These are phyloP conservation scores for Sugiyamaella marilandica DNA, from an alignment of 805 yeast genomes.

Conservation along the genomic window DNA sequence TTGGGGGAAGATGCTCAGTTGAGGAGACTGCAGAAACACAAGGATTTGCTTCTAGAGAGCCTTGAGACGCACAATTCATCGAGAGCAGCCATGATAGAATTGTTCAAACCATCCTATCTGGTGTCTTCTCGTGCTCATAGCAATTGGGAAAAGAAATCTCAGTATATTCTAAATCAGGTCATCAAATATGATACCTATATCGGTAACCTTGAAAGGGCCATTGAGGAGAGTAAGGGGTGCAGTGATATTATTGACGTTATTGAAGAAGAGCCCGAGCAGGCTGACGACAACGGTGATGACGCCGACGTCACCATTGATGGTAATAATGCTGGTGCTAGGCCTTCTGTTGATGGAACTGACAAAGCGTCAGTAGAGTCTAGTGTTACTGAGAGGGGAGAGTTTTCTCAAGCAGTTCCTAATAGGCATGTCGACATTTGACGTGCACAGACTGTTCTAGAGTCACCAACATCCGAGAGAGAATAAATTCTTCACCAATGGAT, in stretches of 20 bases:
- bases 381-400: background rate
- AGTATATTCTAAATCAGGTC: conserved; percentile 25
- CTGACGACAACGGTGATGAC: background rate
- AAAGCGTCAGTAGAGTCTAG: background rate
- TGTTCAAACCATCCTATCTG: conserved; percentile 26
- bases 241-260: background rate
- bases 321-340: background rate
- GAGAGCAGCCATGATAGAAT: conserved; percentile 35
- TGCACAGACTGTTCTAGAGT: too few relatives aligned
- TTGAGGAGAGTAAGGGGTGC: conserved; percentile 16
- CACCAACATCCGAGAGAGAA: too few relatives aligned
- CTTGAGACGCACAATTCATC: conserved; percentile 41
- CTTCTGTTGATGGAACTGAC: background rate
- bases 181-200: conserved; percentile 28
- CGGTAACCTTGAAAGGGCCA: conserved; percentile 20
- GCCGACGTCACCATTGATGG: background rate
- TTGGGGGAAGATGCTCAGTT: conserved; percentile 38
- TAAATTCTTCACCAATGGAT: too few relatives aligned
- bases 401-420: too few relatives aligned
- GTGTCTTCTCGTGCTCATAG: conserved; percentile 26
- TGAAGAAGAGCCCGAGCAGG: background rate
- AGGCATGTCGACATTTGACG: too few relatives aligned
- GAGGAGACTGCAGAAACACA: conserved; percentile 35
- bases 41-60: conserved; percentile 34
- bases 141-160: conserved; percentile 32